Evolutionary conservation across 345 rosid species (phyloP).

Genomic region (Pugionium dolabratum): DNA sequence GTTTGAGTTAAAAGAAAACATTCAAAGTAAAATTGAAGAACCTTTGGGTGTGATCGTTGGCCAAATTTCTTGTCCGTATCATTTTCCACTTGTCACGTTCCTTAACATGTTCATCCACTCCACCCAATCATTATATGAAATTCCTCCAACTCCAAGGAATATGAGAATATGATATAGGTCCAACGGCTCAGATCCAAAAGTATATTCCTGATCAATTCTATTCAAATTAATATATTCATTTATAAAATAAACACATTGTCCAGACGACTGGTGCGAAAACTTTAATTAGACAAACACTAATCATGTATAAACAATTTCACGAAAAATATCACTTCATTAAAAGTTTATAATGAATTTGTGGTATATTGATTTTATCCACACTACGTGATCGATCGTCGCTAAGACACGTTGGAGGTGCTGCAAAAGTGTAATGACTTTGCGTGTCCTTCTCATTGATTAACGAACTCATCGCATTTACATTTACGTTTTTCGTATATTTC

Average conservation of each 20-base stretch:
- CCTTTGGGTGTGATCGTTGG: constrained; percentile 36
- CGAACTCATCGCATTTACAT: constrained; percentile 30
- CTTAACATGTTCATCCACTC: constrained; percentile 23
- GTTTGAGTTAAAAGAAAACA: constrained; percentile 20
- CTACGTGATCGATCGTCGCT: not conserved
- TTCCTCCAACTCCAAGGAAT: not conserved
- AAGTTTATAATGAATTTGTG: constrained; percentile 2
- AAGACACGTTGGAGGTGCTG: constrained; percentile 18
- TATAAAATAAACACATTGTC: not conserved
- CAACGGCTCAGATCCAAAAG: not conserved
- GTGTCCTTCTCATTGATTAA: constrained; percentile 31
- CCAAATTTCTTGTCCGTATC: constrained; percentile 20
- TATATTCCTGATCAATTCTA: not conserved
- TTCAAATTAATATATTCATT: not conserved
- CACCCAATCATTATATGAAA: not conserved
- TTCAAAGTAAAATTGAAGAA: constrained; percentile 23
- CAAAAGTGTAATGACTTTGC: constrained; percentile 35
- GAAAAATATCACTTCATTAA: not conserved
- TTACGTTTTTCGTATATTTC: constrained; percentile 22
- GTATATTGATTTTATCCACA: constrained; percentile 2
- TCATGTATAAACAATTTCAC: not conserved
- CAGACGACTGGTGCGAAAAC: not conserved
- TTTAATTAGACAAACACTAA: not conserved
- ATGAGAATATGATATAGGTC: not conserved
- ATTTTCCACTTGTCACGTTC: constrained; percentile 36